phyloP scores from a whole-genome alignment of 441 rosid genomes.

The Isatis lusitanica region DNA sequence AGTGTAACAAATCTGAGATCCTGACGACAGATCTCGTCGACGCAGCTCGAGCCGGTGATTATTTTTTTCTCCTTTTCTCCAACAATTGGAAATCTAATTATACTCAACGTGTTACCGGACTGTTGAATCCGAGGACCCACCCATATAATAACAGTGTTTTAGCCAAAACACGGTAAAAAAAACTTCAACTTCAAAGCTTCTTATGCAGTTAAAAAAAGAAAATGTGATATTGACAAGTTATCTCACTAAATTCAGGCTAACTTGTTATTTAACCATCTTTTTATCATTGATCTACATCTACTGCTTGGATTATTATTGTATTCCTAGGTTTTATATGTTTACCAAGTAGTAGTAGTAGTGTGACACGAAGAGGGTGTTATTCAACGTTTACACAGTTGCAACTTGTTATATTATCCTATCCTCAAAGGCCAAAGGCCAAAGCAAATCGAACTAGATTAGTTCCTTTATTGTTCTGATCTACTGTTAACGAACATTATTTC shows the following conservation, averaged over 20 bases:
- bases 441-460: neutral
- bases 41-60: slow-evolving; percentile 19
- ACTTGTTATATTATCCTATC: slow-evolving; percentile 16
- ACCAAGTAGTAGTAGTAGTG: neutral
- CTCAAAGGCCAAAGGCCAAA: neutral
- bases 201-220: neutral
- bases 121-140: slow-evolving; percentile 1
- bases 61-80: slow-evolving; percentile 12
- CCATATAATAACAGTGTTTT: neutral
- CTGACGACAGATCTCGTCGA: slow-evolving; percentile 31
- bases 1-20: slow-evolving; percentile 23
- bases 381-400: neutral
- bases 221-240: neutral
- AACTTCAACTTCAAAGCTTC: neutral
- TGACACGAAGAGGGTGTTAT: neutral
- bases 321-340: neutral
- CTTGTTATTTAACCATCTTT: neutral
- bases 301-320: neutral
- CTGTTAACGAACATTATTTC: neutral
- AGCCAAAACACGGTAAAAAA: neutral
- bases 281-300: neutral
- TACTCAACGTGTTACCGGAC: slow-evolving; percentile 10
- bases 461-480: neutral
- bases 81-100: neutral
- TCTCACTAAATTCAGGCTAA: neutral